Percentiles rank a stretch among this genome's conserved stretches.
phyloP scores from a whole-genome alignment of 2,329 filamentous ascomycete genomes.

The Teratosphaeria epicoccoides region DNA sequence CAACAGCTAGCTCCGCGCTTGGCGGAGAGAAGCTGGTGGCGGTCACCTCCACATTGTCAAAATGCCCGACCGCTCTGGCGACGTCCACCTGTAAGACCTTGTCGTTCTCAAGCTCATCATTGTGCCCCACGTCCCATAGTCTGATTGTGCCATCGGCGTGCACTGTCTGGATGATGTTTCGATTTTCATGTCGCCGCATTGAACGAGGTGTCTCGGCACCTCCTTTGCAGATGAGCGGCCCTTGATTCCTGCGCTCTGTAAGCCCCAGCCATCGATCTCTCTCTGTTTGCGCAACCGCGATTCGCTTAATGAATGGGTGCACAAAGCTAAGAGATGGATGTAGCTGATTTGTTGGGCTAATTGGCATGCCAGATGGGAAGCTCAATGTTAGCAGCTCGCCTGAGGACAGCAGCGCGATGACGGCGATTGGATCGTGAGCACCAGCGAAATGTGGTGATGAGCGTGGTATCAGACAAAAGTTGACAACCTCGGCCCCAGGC shows the following conservation, averaged over 20 bases:
- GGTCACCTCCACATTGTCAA: conserved; percentile 64
- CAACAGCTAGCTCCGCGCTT: conserved; percentile 76
- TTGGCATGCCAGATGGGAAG: conserved; percentile 84
- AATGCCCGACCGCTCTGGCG: conserved; percentile 69
- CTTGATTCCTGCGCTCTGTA: conserved; percentile 70
- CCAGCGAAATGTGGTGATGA: conserved; percentile 75
- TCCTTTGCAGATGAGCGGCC: conserved; percentile 67
- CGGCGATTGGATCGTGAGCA: conserved; percentile 79
- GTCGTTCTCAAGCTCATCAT: conserved; percentile 85
- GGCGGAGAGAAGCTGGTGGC: conserved; percentile 69
- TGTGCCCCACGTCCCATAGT: conserved; percentile 85
- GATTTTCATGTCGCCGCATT: conserved; percentile 65
- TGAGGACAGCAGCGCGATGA: conserved; percentile 68
- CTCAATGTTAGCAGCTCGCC: conserved; percentile 83
- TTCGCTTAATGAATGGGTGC: conserved; percentile 73
- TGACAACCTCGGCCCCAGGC: conserved; percentile 61
- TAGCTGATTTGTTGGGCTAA: conserved; percentile 84
- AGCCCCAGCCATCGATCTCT: conserved; percentile 77
- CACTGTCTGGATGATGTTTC: conserved; percentile 75
- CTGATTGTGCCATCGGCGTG: conserved; percentile 88
- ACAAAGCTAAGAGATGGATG: conserved; percentile 80
- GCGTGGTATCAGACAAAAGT: conserved; percentile 77
- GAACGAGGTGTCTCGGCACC: conserved; percentile 62
- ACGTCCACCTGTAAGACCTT: conserved; percentile 76
- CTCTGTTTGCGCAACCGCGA: conserved; percentile 62